A percentile compares a stretch with the other conserved stretches of the same genome.
phyloP scores from a whole-genome alignment of 1,284 basidiomycete genomes.

The Trichosporon inkin region DNA sequence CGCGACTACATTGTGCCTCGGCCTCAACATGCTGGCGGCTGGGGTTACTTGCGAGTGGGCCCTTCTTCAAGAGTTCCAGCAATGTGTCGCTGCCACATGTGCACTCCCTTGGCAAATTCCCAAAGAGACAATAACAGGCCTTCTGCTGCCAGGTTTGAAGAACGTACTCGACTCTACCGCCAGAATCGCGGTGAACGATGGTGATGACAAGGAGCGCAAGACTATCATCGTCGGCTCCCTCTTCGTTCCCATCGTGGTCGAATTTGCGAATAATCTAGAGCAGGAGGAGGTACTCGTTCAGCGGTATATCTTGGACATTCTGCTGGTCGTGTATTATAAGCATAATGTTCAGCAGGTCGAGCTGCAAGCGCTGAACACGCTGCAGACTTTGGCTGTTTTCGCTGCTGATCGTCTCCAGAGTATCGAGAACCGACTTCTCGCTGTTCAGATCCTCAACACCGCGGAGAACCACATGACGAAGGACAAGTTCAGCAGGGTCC shows the following conservation, averaged over 20 bases:
- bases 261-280: conserved; percentile 30
- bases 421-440: conserved; percentile 35
- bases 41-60: conserved; percentile 34
- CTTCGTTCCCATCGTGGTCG: conserved; percentile 37
- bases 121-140: conserved; percentile 23
- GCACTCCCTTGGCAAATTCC: conserved; percentile 28
- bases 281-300: conserved; percentile 30
- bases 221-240: conserved; percentile 36
- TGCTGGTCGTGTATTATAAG: conserved; percentile 43
- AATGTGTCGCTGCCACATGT: conserved; percentile 37
- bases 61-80: conserved; percentile 37
- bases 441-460: conserved; percentile 33
- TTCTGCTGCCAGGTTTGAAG: conserved; percentile 37
- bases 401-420: conserved; percentile 20
- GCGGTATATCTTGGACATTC: conserved; percentile 36
- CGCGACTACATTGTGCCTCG: conserved; percentile 29
- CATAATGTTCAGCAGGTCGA: conserved; percentile 36
- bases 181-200: conserved; percentile 22
- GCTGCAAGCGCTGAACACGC: conserved; percentile 28
- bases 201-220: conserved; percentile 20
- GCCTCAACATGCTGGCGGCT: conserved; percentile 37
- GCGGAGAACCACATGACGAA: conserved; percentile 29
- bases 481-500: conserved; percentile 28
- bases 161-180: conserved; percentile 33
- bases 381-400: conserved; percentile 33